Conservation (phyloP, 1,284 basidiomycete genomes). For the Puccinia sorghi region DNA sequence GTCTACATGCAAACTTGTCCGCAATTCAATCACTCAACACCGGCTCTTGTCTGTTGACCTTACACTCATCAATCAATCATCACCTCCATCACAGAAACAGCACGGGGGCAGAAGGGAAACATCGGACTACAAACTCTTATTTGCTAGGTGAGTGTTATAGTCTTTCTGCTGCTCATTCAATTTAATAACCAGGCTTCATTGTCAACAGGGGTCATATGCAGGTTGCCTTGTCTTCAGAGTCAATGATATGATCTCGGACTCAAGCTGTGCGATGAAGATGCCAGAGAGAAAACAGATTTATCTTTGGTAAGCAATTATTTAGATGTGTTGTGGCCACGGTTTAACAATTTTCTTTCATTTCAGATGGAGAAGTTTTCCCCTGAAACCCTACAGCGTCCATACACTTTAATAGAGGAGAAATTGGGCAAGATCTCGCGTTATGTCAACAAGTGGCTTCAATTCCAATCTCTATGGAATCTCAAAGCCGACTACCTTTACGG, state of each 20-base stretch:
- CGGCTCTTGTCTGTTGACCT: not conserved
- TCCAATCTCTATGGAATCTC: slow-evolving; percentile 98
- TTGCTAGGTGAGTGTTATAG: slow-evolving; percentile 63
- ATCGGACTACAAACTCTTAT: too few species aligned
- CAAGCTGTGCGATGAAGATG: slow-evolving; percentile 60
- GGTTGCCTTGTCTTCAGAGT: slow-evolving; percentile 81
- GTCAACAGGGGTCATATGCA: slow-evolving; percentile 75
- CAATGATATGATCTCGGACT: slow-evolving; percentile 93
- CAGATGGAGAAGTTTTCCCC: slow-evolving; percentile 76
- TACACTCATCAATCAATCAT: not conserved
- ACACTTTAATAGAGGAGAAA: slow-evolving; percentile 83
- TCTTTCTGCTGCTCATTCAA: not conserved
- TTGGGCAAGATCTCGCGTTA: slow-evolving; percentile 82
- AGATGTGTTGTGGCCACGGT: not conserved
- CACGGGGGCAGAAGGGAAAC: too few species aligned
- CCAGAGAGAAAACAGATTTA: slow-evolving; percentile 64
- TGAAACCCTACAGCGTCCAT: slow-evolving; percentile 75
- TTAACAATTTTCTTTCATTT: slow-evolving; percentile 11
- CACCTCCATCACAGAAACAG: not conserved
- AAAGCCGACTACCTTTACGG: slow-evolving; percentile 95
- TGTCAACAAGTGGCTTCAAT: slow-evolving; percentile 95
- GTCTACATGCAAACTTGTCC: not conserved
- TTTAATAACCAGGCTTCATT: not conserved
- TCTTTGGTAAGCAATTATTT: slow-evolving; percentile 65
- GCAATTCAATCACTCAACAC: not conserved